Percentiles rank a stretch among this genome's conserved stretches.
Conservation (phyloP, 331 rosid genomes). For the Pyracantha coccinea region DNA sequence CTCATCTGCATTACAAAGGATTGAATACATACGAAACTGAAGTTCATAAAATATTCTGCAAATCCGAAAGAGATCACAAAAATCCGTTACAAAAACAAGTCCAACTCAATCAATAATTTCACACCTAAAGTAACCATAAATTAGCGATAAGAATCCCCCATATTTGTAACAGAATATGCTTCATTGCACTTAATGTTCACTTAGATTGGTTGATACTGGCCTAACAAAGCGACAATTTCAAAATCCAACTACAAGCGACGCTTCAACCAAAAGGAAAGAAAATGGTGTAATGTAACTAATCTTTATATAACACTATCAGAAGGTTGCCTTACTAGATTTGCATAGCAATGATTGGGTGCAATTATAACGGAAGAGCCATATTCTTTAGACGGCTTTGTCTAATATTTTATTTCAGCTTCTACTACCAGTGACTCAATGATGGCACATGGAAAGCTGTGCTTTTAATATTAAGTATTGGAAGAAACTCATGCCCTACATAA, state of each 20-base stretch:
- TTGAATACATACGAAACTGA: constrained; percentile 20
- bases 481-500: not conserved
- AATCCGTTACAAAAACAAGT: not conserved
- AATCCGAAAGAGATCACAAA: constrained; percentile 8
- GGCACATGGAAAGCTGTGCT: not conserved
- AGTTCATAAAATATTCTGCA: not conserved
- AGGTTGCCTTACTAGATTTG: not conserved
- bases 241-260: not conserved
- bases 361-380: not conserved
- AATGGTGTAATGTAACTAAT: not conserved
- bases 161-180: not conserved
- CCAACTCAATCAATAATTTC: not conserved
- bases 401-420: not conserved
- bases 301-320: not conserved
- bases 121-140: too few relatives aligned
- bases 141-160: not conserved
- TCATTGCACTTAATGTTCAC: not conserved
- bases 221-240: not conserved
- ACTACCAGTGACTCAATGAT: not conserved
- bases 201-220: not conserved
- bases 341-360: not conserved
- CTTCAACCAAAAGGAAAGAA: not conserved
- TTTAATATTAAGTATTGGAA: not conserved
- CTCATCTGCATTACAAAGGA: constrained; percentile 50
- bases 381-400: not conserved